These are phyloP conservation scores for Pyracantha coccinea DNA, from an alignment of 331 rosid species.

Conservation along the genomic window DNA sequence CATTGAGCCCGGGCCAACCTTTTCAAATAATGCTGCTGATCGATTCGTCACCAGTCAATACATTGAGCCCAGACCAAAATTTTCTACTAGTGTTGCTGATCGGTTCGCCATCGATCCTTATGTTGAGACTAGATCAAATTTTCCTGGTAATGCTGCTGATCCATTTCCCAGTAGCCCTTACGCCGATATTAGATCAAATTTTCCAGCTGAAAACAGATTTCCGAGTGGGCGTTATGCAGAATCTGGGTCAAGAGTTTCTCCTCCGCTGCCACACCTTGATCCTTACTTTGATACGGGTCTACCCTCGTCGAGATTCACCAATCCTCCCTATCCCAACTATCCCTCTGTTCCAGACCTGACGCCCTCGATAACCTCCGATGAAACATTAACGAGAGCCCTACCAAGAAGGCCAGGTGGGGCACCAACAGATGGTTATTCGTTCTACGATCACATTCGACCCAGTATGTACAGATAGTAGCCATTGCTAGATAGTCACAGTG, in stretches of 20 bases:
- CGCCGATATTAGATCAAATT: not conserved
- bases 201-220: slow-evolving; percentile 17
- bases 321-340: slow-evolving; percentile 31
- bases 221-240: not conserved
- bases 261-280: slow-evolving; percentile 27
- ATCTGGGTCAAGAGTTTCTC: slow-evolving; percentile 30
- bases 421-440: slow-evolving; percentile 33
- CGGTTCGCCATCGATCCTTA: slow-evolving; percentile 13
- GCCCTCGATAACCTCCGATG: slow-evolving; percentile 27
- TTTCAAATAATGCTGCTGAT: slow-evolving; percentile 12
- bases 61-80: slow-evolving; percentile 18
- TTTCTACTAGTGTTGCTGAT: slow-evolving; percentile 10
- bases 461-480: slow-evolving; percentile 42
- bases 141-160: slow-evolving; percentile 10
- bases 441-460: slow-evolving; percentile 31
- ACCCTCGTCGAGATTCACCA: slow-evolving; percentile 26
- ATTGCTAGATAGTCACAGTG: slow-evolving; percentile 4
- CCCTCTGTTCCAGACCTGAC: slow-evolving; percentile 32
- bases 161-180: slow-evolving; percentile 11
- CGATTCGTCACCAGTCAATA: slow-evolving; percentile 24
- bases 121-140: slow-evolving; percentile 18
- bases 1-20: slow-evolving; percentile 15
- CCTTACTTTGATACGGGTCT: slow-evolving; percentile 23
- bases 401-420: slow-evolving; percentile 28
- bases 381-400: slow-evolving; percentile 36